Percentiles rank a stretch among this genome's conserved stretches.
Evolutionary conservation across 768 basidiomycete species (phyloP).

Genomic region (Lanmaoa pseudosensibilis): DNA sequence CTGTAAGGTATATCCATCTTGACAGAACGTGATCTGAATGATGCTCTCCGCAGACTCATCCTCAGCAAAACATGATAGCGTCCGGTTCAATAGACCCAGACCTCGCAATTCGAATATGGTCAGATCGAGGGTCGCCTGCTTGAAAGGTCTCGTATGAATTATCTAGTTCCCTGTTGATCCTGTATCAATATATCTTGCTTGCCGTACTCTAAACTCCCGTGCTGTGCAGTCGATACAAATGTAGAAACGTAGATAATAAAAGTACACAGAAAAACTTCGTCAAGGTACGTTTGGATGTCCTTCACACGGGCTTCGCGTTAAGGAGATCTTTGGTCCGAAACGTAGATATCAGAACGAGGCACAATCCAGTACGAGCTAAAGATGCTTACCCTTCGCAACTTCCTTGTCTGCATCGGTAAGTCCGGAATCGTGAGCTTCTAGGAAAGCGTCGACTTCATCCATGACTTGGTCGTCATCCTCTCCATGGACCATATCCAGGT

Average conservation of each 20-base stretch:
- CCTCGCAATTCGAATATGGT: conserved; percentile 81
- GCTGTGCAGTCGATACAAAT: conserved; percentile 8
- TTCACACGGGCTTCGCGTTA: conserved; percentile 54
- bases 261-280: conserved; percentile 11
- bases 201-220: conserved; percentile 3
- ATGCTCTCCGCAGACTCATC: conserved; percentile 63
- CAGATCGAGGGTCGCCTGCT: conserved; percentile 42
- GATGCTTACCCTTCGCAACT: conserved; percentile 65
- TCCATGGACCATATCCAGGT: conserved; percentile 51
- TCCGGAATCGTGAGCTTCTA: conserved; percentile 90
- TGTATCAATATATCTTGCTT: conserved; percentile 11
- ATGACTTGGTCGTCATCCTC: conserved; percentile 77
- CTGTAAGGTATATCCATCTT: conserved; percentile 53
- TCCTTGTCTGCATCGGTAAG: conserved; percentile 77
- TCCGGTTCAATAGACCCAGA: conserved; percentile 87
- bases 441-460: conserved; percentile 94
- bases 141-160: conserved; percentile 6
- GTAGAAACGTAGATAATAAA: conserved; percentile 11
- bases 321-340: conserved; percentile 46
- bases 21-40: background rate
- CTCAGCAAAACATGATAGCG: conserved; percentile 82
- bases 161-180: background rate
- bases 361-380: background rate
- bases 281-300: background rate
- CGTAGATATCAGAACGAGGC: background rate